These are phyloP conservation scores for Penicillium sp. DNA, from an alignment of 2,329 filamentous ascomycete species.

Conservation along the genomic window DNA sequence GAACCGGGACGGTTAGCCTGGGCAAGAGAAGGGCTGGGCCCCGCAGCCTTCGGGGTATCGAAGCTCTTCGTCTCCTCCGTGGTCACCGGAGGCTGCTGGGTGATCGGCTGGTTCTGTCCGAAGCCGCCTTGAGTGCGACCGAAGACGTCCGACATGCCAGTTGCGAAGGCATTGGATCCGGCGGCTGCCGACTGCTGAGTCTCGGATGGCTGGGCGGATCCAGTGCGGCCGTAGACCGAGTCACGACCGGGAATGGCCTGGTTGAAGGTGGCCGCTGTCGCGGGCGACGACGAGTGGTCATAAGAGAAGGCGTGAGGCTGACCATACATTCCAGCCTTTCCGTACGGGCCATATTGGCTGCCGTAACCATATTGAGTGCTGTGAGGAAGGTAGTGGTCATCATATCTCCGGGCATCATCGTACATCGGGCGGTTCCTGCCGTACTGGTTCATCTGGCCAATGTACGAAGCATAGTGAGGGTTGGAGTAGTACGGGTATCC, in stretches of 20 bases:
- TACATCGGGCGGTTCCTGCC: constrained; percentile 44
- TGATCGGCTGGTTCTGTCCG: constrained; percentile 46
- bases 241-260: constrained; percentile 43
- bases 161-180: constrained; percentile 42
- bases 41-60: constrained; percentile 48
- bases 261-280: constrained; percentile 45
- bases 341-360: constrained; percentile 46
- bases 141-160: constrained; percentile 52
- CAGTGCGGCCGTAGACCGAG: constrained; percentile 53
- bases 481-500: constrained; percentile 49
- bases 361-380: constrained; percentile 49
- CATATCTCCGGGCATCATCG: constrained; percentile 43
- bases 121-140: constrained; percentile 51
- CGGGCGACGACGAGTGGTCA: constrained; percentile 57
- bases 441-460: constrained; percentile 46
- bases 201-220: constrained; percentile 49
- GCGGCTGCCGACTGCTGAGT: constrained; percentile 44
- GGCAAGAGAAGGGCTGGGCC: constrained; percentile 54
- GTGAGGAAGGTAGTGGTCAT: constrained; percentile 35
- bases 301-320: constrained; percentile 53
- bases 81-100: constrained; percentile 41
- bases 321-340: constrained; percentile 54
- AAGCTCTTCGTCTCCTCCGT: constrained; percentile 53
- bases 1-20: constrained; percentile 58
- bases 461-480: constrained; percentile 55